Evolutionary conservation across 2,329 filamentous ascomycete species (phyloP).

Genomic region (Xylariomycetidae sp.): DNA sequence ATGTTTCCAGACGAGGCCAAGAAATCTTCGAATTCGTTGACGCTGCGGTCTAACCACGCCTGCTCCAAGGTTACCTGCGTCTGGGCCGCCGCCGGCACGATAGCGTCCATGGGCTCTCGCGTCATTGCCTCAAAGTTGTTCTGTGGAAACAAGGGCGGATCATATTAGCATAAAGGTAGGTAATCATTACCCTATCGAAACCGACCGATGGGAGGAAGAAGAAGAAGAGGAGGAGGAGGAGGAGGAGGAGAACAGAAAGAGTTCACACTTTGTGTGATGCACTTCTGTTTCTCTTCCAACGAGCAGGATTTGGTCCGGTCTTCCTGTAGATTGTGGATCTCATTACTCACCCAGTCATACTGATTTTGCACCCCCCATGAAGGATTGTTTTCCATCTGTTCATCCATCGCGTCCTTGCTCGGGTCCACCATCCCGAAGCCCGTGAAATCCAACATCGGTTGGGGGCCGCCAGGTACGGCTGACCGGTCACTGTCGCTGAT

Average conservation of each 20-base stretch:
- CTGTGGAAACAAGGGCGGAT: too few relatives aligned
- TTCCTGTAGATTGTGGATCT: too few relatives aligned
- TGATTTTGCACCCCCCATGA: conserved; percentile 20
- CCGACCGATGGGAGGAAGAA: background rate
- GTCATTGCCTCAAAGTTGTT: conserved; percentile 23
- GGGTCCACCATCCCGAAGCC: conserved; percentile 12
- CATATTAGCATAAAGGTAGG: too few relatives aligned
- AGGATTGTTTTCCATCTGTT: conserved; percentile 10
- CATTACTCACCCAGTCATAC: conserved; percentile 24
- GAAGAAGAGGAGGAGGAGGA: background rate
- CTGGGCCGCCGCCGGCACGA: conserved; percentile 13
- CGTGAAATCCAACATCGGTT: conserved; percentile 7
- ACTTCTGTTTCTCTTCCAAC: too few relatives aligned
- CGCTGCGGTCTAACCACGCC: conserved; percentile 15
- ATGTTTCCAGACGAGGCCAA: too few relatives aligned
- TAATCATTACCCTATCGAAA: background rate
- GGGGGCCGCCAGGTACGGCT: too few relatives aligned
- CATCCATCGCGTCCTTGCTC: conserved; percentile 6
- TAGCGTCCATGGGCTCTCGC: conserved; percentile 12
- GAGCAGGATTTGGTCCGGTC: too few relatives aligned
- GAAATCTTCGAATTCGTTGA: conserved; percentile 17
- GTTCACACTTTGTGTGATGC: too few relatives aligned
- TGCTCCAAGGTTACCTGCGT: conserved; percentile 1
- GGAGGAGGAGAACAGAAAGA: conserved; percentile 1
- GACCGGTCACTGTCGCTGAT: conserved; percentile 9